Conservation (phyloP, 2,329 filamentous ascomycete genomes). For the Penicillium psychrosexuale region DNA sequence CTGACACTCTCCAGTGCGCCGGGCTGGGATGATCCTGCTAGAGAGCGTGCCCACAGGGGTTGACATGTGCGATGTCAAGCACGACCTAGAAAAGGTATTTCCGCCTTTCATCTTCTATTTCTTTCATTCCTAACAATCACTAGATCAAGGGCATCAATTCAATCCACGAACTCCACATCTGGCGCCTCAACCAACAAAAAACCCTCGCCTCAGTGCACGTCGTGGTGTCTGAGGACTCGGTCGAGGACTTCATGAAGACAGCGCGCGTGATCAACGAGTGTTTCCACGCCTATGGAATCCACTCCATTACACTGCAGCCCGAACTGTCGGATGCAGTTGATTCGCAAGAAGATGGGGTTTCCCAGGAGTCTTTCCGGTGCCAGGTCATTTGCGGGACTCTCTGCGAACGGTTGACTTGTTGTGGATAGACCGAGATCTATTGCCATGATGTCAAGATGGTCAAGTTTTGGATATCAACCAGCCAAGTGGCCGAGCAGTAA, state of each 20-base stretch:
- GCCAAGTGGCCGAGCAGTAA: constrained; percentile 27
- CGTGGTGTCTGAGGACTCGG: constrained; percentile 56
- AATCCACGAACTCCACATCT: constrained; percentile 71
- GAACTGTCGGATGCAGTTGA: constrained; percentile 44
- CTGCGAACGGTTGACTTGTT: constrained; percentile 55
- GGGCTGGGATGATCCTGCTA: constrained; percentile 60
- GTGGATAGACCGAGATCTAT: constrained; percentile 28
- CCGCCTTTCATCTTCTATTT: not conserved
- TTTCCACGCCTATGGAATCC: constrained; percentile 69
- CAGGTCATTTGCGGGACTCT: constrained; percentile 52
- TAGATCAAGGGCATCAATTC: constrained; percentile 64
- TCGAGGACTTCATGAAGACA: constrained; percentile 58
- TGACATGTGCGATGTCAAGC: constrained; percentile 60
- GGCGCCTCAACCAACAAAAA: constrained; percentile 69
- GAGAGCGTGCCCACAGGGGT: constrained; percentile 63
- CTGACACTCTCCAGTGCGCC: constrained; percentile 22
- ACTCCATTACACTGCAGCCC: constrained; percentile 68
- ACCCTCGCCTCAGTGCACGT: constrained; percentile 68
- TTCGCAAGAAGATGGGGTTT: not conserved
- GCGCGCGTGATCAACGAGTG: constrained; percentile 65
- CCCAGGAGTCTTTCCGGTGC: constrained; percentile 36
- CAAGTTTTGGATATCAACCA: constrained; percentile 11
- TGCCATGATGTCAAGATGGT: not conserved
- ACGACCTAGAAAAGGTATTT: constrained; percentile 63
- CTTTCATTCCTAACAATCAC: constrained; percentile 11